A percentile compares a stretch with the other conserved stretches of the same genome.
phyloP scores from a whole-genome alignment of 2,329 filamentous ascomycete genomes.

The Arthrobotrys pseudoclavata region DNA sequence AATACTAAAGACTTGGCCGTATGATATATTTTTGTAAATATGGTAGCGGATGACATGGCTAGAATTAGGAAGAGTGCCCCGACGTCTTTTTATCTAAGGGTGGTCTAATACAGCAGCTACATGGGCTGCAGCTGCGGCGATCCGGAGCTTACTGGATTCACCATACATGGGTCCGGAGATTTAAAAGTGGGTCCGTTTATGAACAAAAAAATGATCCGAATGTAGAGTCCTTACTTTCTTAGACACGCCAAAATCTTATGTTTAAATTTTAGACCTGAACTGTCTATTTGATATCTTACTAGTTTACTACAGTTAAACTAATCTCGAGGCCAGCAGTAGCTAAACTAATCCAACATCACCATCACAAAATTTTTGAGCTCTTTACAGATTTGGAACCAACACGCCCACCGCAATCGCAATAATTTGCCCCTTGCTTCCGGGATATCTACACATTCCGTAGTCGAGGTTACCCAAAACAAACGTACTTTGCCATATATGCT shows the following conservation, averaged over 20 bases:
- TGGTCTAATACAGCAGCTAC: not conserved
- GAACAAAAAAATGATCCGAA: not conserved
- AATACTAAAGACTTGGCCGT: not conserved
- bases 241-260: not conserved
- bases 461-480: conserved; percentile 1
- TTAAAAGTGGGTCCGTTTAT: not conserved
- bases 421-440: not conserved
- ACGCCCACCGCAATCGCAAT: not conserved
- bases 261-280: not conserved
- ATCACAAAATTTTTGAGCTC: conserved; percentile 12
- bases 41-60: conserved; percentile 15
- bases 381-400: not conserved
- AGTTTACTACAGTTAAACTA: no score
- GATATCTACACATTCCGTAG: not conserved
- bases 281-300: not conserved
- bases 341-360: not conserved
- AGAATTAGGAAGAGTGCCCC: conserved; percentile 9
- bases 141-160: not conserved
- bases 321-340: no score
- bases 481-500: not conserved
- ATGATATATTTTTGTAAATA: conserved; percentile 2
- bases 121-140: not conserved
- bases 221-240: not conserved
- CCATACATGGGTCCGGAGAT: not conserved
- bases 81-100: not conserved